These are phyloP conservation scores for Leccinellum luteum DNA, from an alignment of 768 basidiomycete genomes.

Conservation along the genomic window DNA sequence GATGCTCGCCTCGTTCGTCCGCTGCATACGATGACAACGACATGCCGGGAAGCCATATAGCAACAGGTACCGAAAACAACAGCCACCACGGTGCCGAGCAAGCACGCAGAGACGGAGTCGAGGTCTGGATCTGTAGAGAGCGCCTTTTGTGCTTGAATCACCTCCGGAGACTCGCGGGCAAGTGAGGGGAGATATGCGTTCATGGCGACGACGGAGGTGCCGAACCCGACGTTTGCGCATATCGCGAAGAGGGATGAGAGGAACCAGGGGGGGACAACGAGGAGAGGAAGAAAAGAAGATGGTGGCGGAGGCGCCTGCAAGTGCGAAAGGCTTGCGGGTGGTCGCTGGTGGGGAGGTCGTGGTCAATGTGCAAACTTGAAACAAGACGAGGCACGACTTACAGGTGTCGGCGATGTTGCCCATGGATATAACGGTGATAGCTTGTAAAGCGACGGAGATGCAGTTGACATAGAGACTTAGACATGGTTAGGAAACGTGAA, in stretches of 20 bases:
- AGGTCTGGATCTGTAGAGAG: background rate
- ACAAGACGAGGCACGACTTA: conserved; percentile 37
- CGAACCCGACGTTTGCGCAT: conserved; percentile 81
- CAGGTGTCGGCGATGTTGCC: conserved; percentile 89
- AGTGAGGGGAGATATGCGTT: conserved; percentile 84
- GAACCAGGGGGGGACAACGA: conserved; percentile 65
- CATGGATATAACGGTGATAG: conserved; percentile 91
- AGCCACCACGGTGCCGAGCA: conserved; percentile 69
- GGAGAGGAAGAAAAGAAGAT: conserved; percentile 69
- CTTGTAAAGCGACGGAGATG: conserved; percentile 83
- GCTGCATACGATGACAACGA: background rate
- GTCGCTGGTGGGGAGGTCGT: conserved; percentile 40
- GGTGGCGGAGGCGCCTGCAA: conserved; percentile 66
- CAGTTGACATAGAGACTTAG: conserved; percentile 84
- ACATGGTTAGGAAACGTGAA: background rate
- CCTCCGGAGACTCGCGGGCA: conserved; percentile 64
- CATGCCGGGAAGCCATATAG: conserved; percentile 62
- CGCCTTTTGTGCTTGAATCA: conserved; percentile 37
- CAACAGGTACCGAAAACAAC: conserved; percentile 74
- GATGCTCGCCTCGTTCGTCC: conserved; percentile 13
- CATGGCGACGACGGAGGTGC: conserved; percentile 82
- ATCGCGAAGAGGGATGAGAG: conserved; percentile 68
- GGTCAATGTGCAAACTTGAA: background rate
- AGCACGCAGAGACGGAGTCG: conserved; percentile 39
- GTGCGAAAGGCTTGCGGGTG: conserved; percentile 78